Conservation (phyloP, 2,329 filamentous ascomycete species). For the Coniochaeta sp. region DNA sequence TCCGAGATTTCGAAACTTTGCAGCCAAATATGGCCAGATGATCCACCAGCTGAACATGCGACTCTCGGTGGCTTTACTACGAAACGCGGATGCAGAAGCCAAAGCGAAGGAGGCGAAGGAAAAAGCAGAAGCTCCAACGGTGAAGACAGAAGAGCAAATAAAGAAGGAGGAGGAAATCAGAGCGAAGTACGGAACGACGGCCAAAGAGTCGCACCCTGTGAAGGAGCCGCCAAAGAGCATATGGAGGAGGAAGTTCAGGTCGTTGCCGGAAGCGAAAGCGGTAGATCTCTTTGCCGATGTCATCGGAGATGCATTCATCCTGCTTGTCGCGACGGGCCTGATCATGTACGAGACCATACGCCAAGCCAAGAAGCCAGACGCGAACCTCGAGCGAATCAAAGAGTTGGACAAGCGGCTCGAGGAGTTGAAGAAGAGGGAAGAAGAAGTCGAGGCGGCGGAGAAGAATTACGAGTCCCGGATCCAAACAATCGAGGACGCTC, state of each 20-base stretch:
- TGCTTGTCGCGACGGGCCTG: conserved; percentile 47
- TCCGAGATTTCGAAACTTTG: conserved; percentile 50
- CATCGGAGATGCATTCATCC: conserved; percentile 55
- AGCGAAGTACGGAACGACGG: conserved; percentile 32
- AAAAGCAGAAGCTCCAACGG: conserved; percentile 54
- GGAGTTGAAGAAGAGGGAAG: conserved; percentile 39
- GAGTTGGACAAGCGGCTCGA: conserved; percentile 37
- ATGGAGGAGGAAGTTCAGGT: conserved; percentile 55
- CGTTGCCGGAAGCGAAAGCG: conserved; percentile 57
- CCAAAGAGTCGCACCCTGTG: conserved; percentile 31
- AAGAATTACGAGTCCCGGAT: conserved; percentile 37
- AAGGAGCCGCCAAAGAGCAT: conserved; percentile 32
- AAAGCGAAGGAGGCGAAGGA: conserved; percentile 54
- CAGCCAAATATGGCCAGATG: conserved; percentile 53
- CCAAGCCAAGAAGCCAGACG: conserved; percentile 51
- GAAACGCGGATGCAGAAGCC: conserved; percentile 49
- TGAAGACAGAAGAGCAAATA: conserved; percentile 55
- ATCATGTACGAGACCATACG: conserved; percentile 57
- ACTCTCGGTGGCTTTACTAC: conserved; percentile 49
- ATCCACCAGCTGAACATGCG: conserved; percentile 64
- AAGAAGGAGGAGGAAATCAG: conserved; percentile 43
- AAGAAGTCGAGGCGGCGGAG: conserved; percentile 41
- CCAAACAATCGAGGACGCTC: conserved; percentile 43
- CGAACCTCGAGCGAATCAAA: conserved; percentile 44
- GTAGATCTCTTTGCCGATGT: conserved; percentile 62